Percentiles rank a stretch among this genome's conserved stretches.
phyloP scores from a whole-genome alignment of 495 filamentous ascomycete species.

The Amphirosellinia nigrospora region DNA sequence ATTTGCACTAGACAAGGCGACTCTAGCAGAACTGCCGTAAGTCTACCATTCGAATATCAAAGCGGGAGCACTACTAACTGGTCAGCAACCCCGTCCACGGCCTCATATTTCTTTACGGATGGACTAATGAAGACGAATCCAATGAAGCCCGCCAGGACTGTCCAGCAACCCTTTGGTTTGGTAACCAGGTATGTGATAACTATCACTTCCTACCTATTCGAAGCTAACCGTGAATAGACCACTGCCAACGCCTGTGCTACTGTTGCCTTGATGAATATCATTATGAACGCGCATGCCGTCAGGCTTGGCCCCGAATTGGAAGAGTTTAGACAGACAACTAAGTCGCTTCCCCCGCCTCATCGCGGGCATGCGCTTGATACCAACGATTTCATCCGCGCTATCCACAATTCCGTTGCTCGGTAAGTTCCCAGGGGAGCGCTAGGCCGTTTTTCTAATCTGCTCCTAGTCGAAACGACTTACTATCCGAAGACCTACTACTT shows the following conservation, averaged over 20 bases:
- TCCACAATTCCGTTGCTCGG: conserved; percentile 89
- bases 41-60: conserved; percentile 6
- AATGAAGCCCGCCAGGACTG: conserved; percentile 48
- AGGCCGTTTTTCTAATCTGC: background rate
- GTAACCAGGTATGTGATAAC: conserved; percentile 72
- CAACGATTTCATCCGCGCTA: conserved; percentile 75
- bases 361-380: conserved; percentile 76
- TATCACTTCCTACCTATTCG: background rate
- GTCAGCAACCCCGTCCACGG: conserved; percentile 75
- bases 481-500: conserved; percentile 75
- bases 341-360: conserved; percentile 68
- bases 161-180: conserved; percentile 85
- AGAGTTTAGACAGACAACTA: conserved; percentile 74
- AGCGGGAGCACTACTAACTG: conserved; percentile 2
- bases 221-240: conserved; percentile 57
- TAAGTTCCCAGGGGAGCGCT: conserved; percentile 42
- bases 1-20: conserved; percentile 72
- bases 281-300: conserved; percentile 75
- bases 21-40: conserved; percentile 69
- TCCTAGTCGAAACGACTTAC: conserved; percentile 73
- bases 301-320: conserved; percentile 69
- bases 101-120: conserved; percentile 82
- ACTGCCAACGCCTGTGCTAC: conserved; percentile 85
- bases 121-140: conserved; percentile 59
- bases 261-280: conserved; percentile 85